These are phyloP conservation scores for Heterobasidion irregulare DNA, from an alignment of 1,284 basidiomycete species.

Conservation along the genomic window DNA sequence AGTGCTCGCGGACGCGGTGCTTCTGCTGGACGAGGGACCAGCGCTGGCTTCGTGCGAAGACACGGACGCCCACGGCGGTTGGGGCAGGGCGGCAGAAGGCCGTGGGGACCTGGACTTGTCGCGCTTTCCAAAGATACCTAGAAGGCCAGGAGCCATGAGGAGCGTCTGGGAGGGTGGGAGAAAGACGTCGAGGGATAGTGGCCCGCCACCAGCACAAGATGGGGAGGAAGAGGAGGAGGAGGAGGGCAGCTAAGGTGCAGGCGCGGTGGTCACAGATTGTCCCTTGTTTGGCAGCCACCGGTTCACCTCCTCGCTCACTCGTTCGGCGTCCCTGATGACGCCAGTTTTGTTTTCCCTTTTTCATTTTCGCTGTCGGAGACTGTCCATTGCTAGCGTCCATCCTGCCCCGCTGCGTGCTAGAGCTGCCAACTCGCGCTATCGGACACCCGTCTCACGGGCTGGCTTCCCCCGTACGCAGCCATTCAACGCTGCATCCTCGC, in stretches of 20 bases:
- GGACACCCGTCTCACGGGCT: no score
- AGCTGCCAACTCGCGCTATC: no score
- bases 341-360: no score
- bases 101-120: constrained; percentile 18
- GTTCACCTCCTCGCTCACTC: no score
- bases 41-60: not conserved
- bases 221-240: not conserved
- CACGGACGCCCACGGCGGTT: no score
- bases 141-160: constrained; percentile 17
- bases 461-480: no score
- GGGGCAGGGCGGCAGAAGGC: no score
- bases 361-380: no score
- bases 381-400: no score
- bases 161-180: not conserved
- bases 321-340: no score
- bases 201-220: not conserved
- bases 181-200: not conserved
- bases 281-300: not conserved
- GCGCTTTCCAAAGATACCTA: constrained; percentile 24
- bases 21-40: not conserved
- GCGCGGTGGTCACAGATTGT: not conserved
- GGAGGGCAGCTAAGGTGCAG: not conserved
- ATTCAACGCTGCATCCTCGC: no score
- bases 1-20: not conserved
- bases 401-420: no score